Base-by-base conservation (phyloP, 1,139 yeast species). In the Kluyveromyces marxianus region DNA sequence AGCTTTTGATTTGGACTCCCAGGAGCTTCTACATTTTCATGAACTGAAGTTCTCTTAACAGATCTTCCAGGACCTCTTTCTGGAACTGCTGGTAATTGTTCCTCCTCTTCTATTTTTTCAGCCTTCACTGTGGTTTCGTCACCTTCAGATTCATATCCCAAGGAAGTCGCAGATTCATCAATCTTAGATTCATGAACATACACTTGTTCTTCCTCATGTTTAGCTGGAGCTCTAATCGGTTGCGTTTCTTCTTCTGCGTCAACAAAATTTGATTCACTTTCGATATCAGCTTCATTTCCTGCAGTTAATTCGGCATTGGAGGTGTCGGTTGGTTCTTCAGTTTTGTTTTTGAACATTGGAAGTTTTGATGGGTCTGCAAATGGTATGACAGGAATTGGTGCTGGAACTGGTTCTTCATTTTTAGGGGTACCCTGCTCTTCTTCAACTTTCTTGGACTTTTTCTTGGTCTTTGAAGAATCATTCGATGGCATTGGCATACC, bases 341-440 rank as follows among this genome's bases (percentile, higher is more conserved):
- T 26, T 26, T 50, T 49, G 47, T 57, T 55, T 47, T 54, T 50
- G 48, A 55, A 40, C 31, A 55, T 53, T 4, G 60, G 50, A 4
- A 57, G 39, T 3, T 60, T 57, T 26, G 54, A 53, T 10, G 66
- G 66, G 44, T 57, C 59, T 32, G 77, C 76, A 60, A 72, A 70
- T 7, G 83, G 82, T 54, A 77, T 58, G 21, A 76, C 68, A 2
- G 85, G 81, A 42, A 77, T 66, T 1, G 81, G 70, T 30, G 57
- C 61, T 1, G 73, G 63, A 28, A 55, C 47, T 30, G 51, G 47
- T 25, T 44, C 49, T 43, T 6, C 14, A 5, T 45, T 52, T 35
- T 54, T 54, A 4, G 52, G 47, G 33, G 53, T 49, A 39, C 45
- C 54, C 41, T 57, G 61, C 33, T 53, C 52, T n/a, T 53, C 53